Base-by-base conservation (phyloP, 2,329 filamentous ascomycete genomes). In the Talaromyces sp. region DNA sequence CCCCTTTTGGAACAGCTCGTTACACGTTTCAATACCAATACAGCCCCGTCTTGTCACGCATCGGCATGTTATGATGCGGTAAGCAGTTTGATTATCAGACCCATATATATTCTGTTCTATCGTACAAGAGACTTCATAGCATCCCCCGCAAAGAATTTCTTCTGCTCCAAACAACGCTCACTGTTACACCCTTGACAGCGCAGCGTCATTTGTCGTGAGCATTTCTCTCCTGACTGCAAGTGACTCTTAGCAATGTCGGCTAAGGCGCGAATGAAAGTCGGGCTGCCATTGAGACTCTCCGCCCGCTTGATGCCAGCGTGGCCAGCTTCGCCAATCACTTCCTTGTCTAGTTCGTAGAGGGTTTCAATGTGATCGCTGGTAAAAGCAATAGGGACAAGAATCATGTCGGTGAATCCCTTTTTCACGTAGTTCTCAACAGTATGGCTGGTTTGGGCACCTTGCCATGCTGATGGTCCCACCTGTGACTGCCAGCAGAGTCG, bases 301-400 rank as follows among this genome's bases (percentile, higher is more conserved):
- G 88, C 90, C 58, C 94, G 84, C 80, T 95, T 96, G 62, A 99
- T 86, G 33, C 92, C 91, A 0, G 84, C 77, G 67, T 89, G 84
- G 84, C 90, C 73, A 37, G 76, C 76, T 63, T 96, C 92, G 59
- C 90, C 89, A 68, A 99, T 97, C 39, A 99, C 91, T 75, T 99
- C 94, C 66, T 90, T 81, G 72, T 99, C 94, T 54, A 99, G 79
- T 74, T 99, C 94, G 71, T 88, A 97, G 0, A 99, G 80, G 0
- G 94, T 99, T 77, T 99, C 94, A 65, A 99, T 99, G 71, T 99
- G 94, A 68, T 99, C 94, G n/a, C 90, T 96, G 0, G 94, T 99
- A 72, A 99, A 99, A 5, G 94, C 94, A 63, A 99, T 95, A 0
- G 94, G 94, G 57, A 99, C 91, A 6, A 99, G 80, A 1, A 97